These are phyloP conservation scores for Colletotrichum sp. DNA, from an alignment of 2,329 filamentous ascomycete genomes.

Conservation along the genomic window DNA sequence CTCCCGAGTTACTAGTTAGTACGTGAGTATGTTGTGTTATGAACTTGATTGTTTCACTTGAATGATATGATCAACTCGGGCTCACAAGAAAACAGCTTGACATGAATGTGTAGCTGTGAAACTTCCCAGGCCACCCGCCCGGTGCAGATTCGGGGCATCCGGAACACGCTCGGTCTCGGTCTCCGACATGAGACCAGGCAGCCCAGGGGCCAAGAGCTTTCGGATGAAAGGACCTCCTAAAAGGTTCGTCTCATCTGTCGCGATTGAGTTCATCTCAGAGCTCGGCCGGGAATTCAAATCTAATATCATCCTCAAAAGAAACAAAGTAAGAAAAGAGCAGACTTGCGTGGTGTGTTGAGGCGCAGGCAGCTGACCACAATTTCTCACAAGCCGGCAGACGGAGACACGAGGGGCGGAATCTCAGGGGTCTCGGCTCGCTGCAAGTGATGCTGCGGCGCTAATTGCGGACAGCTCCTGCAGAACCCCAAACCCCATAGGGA, in stretches of 20 bases:
- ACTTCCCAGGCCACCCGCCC: not conserved
- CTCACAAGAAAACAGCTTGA: not conserved
- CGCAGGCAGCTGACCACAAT: not conserved
- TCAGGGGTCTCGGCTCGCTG: not conserved
- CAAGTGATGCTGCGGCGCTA: not conserved
- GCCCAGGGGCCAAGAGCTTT: not conserved
- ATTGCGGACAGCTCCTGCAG: not conserved
- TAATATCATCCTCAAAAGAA: not conserved
- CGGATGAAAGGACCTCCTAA: not conserved
- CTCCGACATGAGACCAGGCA: not conserved
- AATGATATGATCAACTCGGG: not conserved
- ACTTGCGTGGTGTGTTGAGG: not conserved
- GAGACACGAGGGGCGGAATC: not conserved
- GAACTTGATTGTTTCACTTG: fast-evolving
- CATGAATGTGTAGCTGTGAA: not conserved
- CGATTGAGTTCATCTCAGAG: not conserved
- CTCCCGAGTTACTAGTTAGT: not conserved
- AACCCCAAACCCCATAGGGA: not conserved
- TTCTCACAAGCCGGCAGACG: not conserved
- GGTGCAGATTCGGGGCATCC: not conserved
- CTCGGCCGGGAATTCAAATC: not conserved
- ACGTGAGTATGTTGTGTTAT: not conserved
- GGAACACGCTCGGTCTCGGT: not conserved
- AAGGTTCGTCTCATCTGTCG: not conserved
- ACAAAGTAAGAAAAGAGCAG: not conserved